A percentile compares a stretch with the other conserved stretches of the same genome.
Conservation (phyloP, 1,139 yeast species). For the Zygoascus sp. region DNA sequence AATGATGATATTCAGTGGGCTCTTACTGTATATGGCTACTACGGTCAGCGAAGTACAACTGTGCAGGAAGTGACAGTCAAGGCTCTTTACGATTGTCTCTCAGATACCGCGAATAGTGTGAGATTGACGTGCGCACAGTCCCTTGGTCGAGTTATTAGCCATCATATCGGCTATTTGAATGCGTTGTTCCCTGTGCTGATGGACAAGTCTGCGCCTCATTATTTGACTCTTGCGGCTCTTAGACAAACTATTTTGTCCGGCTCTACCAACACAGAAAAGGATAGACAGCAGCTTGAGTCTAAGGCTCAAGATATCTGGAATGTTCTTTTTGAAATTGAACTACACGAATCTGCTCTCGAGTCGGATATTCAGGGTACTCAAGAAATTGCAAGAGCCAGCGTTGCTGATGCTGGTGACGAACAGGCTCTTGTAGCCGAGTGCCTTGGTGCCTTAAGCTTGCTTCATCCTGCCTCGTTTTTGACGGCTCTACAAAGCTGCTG, state of each 20-base stretch:
- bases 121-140: slow-evolving; percentile 39
- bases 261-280: not conserved
- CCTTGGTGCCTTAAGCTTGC: slow-evolving; percentile 35
- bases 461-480: slow-evolving; percentile 29
- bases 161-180: slow-evolving; percentile 39
- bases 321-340: slow-evolving; percentile 23
- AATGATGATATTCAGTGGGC: slow-evolving; percentile 5
- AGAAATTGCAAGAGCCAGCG: not conserved
- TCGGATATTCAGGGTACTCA: not conserved
- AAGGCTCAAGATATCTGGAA: slow-evolving; percentile 27
- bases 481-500: slow-evolving; percentile 28
- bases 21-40: slow-evolving; percentile 8
- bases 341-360: slow-evolving; percentile 1
- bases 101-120: not conserved
- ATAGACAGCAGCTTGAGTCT: slow-evolving; percentile 3
- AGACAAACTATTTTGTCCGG: slow-evolving; percentile 7
- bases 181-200: slow-evolving; percentile 34
- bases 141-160: slow-evolving; percentile 47
- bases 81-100: not conserved
- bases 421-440: slow-evolving; percentile 37
- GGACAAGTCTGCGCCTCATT: slow-evolving; percentile 9
- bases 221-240: slow-evolving; percentile 2
- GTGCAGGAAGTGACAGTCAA: not conserved
- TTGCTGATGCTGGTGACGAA: slow-evolving; percentile 24
- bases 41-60: slow-evolving; percentile 1